Evolutionary conservation across 768 basidiomycete species (phyloP).

Genomic region (Pleurotus tuoliensis): DNA sequence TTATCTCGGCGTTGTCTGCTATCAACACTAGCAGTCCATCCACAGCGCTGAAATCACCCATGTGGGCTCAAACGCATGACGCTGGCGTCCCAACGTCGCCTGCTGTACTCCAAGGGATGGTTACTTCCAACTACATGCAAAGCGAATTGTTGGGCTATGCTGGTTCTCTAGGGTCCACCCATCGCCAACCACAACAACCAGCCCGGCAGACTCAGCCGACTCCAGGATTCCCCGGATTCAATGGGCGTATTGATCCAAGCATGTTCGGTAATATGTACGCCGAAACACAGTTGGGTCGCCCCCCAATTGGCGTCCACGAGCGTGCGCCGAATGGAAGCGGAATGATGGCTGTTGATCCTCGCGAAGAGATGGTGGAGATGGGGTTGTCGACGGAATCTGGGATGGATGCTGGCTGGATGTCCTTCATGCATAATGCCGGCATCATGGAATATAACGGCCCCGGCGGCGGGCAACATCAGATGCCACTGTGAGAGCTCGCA

Average conservation of each 20-base stretch:
- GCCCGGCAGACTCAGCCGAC: neutral
- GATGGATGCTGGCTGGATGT: conserved; percentile 45
- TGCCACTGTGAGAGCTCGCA: neutral
- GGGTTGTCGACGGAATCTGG: conserved; percentile 41
- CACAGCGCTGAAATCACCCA: neutral
- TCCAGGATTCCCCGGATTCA: neutral
- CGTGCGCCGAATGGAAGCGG: neutral
- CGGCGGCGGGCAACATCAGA: neutral
- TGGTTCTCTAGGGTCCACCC: neutral
- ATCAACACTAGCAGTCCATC: neutral
- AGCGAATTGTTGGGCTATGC: neutral
- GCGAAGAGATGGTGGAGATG: conserved; percentile 31
- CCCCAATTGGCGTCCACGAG: neutral
- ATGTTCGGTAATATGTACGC: neutral
- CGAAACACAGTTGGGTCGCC: neutral
- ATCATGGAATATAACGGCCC: conserved; percentile 30
- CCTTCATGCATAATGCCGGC: conserved; percentile 47
- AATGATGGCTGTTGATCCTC: conserved; percentile 1
- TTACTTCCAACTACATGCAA: neutral
- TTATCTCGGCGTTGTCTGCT: neutral
- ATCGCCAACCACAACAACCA: neutral
- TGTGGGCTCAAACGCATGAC: neutral
- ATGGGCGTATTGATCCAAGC: neutral
- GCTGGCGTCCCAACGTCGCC: neutral
- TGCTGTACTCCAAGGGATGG: neutral